Conservation (phyloP, 2,329 filamentous ascomycete species). For the Ceratocystis ficicola region DNA sequence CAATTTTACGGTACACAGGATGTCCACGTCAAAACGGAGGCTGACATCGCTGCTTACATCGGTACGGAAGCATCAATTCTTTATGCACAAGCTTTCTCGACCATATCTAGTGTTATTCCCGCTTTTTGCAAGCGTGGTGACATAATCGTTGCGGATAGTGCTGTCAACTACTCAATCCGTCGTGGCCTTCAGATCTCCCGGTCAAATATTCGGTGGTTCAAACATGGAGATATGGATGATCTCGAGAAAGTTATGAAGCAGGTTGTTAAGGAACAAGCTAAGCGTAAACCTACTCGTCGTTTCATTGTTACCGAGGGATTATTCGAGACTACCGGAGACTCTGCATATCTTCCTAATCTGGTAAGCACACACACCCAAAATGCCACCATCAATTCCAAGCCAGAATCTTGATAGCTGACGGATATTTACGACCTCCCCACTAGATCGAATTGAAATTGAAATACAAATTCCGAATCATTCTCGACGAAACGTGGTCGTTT, state of each 20-base stretch:
- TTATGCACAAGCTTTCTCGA: constrained; percentile 92
- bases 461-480: constrained; percentile 95
- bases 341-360: constrained; percentile 71
- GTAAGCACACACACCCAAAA: constrained; percentile 36
- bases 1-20: constrained; percentile 98
- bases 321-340: constrained; percentile 82
- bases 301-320: constrained; percentile 95
- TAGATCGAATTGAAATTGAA: constrained; percentile 73
- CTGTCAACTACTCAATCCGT: constrained; percentile 84
- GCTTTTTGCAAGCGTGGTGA: constrained; percentile 95
- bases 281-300: constrained; percentile 74
- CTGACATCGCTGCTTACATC: constrained; percentile 80
- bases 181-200: constrained; percentile 89
- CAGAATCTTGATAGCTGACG: constrained; percentile 17
- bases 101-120: constrained; percentile 92
- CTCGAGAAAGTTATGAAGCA: constrained; percentile 74
- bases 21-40: constrained; percentile 93
- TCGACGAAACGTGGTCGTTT: constrained; percentile 97
- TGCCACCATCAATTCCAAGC: not conserved
- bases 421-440: not conserved
- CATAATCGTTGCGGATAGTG: constrained; percentile 89
- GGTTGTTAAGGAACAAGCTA: constrained; percentile 74
- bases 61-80: constrained; percentile 84
- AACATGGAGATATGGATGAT: constrained; percentile 93
- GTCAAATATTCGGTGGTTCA: constrained; percentile 84